Base-by-base conservation (phyloP, 345 rosid genomes). In the Salix caprea region DNA sequence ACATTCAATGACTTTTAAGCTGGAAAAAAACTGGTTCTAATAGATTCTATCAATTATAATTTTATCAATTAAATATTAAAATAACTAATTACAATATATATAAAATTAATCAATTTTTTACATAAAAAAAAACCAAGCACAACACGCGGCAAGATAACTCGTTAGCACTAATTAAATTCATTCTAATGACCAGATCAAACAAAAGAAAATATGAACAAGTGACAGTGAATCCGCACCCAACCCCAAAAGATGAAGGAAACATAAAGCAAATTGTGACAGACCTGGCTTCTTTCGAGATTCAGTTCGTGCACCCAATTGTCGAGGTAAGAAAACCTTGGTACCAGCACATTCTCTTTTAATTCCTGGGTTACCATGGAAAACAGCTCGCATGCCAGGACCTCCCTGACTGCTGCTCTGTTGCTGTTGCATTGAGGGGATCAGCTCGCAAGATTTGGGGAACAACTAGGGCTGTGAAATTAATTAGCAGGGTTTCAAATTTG, bases 321-420 rank as follows among this genome's bases (percentile, higher is more conserved):
- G 97, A 21, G 99, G 99, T 66, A 93, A 77, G 87, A 95, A 95
- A 6, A 95, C 98, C 11, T 97, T 98, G 4, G 99, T 95, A 4
- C 98, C 99, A 6, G 96, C 82, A 58, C 86, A 88, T 70, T 86
- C 90, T 36, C 84, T 82, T 82, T 89, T 90, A 0, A 64, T 85
- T n/a, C 84, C 50, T 1, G 82, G 78, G 21, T 85, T 70, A 7
- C 92, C 91, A 14, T 32, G 60, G 60, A 52, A 19, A 18, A 52
- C 60, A 52, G 60, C 24, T 8, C 23, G 60, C 60, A 52, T 52
- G 23, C 24, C 60, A 19, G 9, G 21, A 18, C 60, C 4, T 1
- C 60, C 60, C n/a, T 19, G 60, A 21, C 10, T 52, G 60, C 21
- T 52, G 60, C 23, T 52, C 15, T 46, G 18, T 4, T 46, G 52